Evolutionary conservation across 768 basidiomycete species (phyloP).

Genomic region (Austroboletus eburneus): DNA sequence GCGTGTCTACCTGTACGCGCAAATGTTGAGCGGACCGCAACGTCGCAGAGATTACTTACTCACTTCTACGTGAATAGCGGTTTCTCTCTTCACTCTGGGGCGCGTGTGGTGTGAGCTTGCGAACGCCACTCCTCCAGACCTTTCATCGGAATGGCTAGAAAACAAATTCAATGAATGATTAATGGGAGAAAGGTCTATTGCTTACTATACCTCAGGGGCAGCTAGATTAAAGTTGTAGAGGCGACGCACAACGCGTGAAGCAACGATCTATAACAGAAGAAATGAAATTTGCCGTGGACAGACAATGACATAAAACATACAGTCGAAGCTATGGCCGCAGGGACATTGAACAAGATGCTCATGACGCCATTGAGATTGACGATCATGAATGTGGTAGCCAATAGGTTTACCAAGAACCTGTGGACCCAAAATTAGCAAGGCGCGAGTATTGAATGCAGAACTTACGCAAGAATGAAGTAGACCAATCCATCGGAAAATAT

Average conservation of each 20-base stretch:
- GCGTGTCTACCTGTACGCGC: conserved; percentile 26
- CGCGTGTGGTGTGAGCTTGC: conserved; percentile 14
- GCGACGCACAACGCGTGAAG: conserved; percentile 56
- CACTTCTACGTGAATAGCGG: conserved; percentile 34
- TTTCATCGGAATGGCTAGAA: conserved; percentile 17
- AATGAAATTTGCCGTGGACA: neutral
- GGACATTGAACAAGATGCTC: conserved; percentile 63
- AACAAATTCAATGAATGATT: neutral
- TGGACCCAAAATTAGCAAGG: conserved; percentile 22
- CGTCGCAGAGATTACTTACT: conserved; percentile 1
- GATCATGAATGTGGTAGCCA: conserved; percentile 59
- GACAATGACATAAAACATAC: conserved; percentile 28
- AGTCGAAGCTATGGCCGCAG: conserved; percentile 53
- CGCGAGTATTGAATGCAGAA: conserved; percentile 1
- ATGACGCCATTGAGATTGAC: conserved; percentile 62
- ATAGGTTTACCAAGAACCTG: conserved; percentile 39
- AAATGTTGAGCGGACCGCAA: conserved; percentile 1
- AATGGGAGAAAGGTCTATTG: neutral
- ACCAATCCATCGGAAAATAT: conserved; percentile 71
- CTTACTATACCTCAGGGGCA: conserved; percentile 30
- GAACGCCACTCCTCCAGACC: conserved; percentile 17
- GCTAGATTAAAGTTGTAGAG: conserved; percentile 44
- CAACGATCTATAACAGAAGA: conserved; percentile 42
- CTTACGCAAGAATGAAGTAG: conserved; percentile 72
- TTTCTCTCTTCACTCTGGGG: conserved; percentile 12